phyloP scores from a whole-genome alignment of 2,329 filamentous ascomycete genomes.

The Calycina herbarum region DNA sequence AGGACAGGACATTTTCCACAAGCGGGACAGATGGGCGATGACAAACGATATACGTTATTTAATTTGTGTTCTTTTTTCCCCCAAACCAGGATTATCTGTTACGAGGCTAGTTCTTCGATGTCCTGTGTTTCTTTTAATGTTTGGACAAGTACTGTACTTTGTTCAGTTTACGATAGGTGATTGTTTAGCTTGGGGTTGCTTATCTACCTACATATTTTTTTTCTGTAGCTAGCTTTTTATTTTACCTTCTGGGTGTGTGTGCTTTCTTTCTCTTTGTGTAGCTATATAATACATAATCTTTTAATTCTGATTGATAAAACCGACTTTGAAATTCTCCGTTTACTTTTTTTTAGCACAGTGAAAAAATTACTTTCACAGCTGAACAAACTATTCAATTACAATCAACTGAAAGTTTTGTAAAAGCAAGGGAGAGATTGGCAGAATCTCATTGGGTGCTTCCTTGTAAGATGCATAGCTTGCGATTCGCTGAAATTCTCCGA shows the following conservation, averaged over 20 bases:
- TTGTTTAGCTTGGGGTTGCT: not conserved
- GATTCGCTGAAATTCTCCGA: conserved; percentile 1
- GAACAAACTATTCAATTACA: not conserved
- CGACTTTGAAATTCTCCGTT: not conserved
- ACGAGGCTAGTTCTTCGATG: not conserved
- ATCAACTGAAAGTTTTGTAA: not conserved
- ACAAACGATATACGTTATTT: not conserved
- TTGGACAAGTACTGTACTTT: not conserved
- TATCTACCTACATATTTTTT: not conserved
- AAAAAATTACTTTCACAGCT: no score
- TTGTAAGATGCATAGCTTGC: not conserved
- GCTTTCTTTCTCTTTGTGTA: not conserved
- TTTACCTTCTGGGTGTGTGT: not conserved
- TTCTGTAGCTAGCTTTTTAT: not conserved
- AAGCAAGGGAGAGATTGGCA: no score
- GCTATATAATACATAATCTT: not conserved
- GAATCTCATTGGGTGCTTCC: not conserved
- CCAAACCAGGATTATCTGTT: not conserved
- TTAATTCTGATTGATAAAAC: not conserved
- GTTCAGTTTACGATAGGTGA: conserved; percentile 2
- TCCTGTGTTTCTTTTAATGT: conserved; percentile 2
- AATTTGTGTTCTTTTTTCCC: not conserved
- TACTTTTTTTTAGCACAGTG: not conserved
- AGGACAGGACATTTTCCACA: not conserved
- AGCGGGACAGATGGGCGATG: not conserved